Evolutionary conservation across 345 rosid genomes (phyloP), one percentile per base, ranked within the genome.

Genomic region (Euphorbia pulcherrima): DNA sequence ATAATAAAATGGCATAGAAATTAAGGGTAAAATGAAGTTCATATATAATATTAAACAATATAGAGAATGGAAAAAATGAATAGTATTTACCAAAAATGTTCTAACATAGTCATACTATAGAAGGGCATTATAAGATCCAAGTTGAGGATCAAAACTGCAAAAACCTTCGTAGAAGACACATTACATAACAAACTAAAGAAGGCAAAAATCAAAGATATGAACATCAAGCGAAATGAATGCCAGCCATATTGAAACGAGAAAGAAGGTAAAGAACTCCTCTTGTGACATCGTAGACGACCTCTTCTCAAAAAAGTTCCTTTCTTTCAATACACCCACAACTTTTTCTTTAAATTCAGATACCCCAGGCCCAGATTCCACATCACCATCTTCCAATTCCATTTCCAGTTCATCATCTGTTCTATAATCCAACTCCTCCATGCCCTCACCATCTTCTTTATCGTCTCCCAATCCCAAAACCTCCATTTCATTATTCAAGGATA

Each of bases 231-330:
- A 92, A 89, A 79, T 92, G 98, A 54, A 92, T 76, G 67, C 95
- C 95, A 20, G 84, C 90, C 87, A 85, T 84, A 78, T 90, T 92
- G 83, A 92, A 92, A 61, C 85, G 78, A 35, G 98, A 87, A 52
- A 92, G 92, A 29, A 88, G 72, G 79, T 84, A 86, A 92, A 75
- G 79, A 92, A 92, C 79, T 89, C 92, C 73, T 88, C 89, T 37
- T 90, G 97, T 0, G 92, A 58, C 30, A 89, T 80, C 74, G 87
- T 89, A 5, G 92, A 89, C 8, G 92, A 78, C 56, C 98, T 87
- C 83, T 88, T 87, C 62, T 92, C 96, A 71, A 72, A 82, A 68
- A 87, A 89, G 60, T 76, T 80, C 29, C 89, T 87, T 77, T 88
- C 94, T 58, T 80, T 87, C 69, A 93, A 76, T 67, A 87, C 90